These are phyloP conservation scores for Fagus crenata DNA, from an alignment of 306 rosid genomes.

Conservation along the genomic window DNA sequence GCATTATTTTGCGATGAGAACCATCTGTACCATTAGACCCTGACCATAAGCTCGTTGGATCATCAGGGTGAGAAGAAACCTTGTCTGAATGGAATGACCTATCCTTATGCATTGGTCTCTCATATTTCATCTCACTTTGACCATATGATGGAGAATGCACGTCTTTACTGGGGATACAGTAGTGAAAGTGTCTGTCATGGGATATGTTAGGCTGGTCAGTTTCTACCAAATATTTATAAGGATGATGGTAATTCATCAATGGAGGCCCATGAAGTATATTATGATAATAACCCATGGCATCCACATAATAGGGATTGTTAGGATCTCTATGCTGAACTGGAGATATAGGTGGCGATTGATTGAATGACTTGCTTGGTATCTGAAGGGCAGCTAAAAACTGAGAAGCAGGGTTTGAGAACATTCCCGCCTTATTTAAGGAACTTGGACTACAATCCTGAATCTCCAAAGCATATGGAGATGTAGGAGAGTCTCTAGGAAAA, in stretches of 20 bases:
- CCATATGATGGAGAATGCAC: conserved; percentile 39
- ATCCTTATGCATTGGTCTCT: conserved; percentile 42
- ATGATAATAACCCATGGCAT: conserved; percentile 44
- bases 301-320: conserved; percentile 47
- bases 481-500: conserved; percentile 44
- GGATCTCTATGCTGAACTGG: conserved; percentile 49
- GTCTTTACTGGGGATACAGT: conserved; percentile 46
- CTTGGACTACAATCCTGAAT: conserved; percentile 45
- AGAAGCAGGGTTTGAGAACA: conserved; percentile 41
- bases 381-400: conserved; percentile 48
- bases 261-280: conserved; percentile 49
- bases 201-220: conserved; percentile 39
- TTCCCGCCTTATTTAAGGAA: conserved; percentile 45
- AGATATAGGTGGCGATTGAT: conserved; percentile 49
- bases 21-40: conserved; percentile 38
- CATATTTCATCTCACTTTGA: conserved; percentile 38
- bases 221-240: conserved; percentile 40
- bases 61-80: conserved; percentile 36
- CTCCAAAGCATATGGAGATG: conserved; percentile 50
- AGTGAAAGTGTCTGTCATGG: conserved; percentile 40
- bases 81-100: conserved; percentile 42
- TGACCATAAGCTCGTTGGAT: conserved; percentile 29
- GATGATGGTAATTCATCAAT: conserved; percentile 41
- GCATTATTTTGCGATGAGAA: conserved; percentile 46
- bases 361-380: conserved; percentile 46